A percentile compares a stretch with the other conserved stretches of the same genome.
phyloP scores from a whole-genome alignment of 2,329 filamentous ascomycete species.

The Endoconidiophora polonica region DNA sequence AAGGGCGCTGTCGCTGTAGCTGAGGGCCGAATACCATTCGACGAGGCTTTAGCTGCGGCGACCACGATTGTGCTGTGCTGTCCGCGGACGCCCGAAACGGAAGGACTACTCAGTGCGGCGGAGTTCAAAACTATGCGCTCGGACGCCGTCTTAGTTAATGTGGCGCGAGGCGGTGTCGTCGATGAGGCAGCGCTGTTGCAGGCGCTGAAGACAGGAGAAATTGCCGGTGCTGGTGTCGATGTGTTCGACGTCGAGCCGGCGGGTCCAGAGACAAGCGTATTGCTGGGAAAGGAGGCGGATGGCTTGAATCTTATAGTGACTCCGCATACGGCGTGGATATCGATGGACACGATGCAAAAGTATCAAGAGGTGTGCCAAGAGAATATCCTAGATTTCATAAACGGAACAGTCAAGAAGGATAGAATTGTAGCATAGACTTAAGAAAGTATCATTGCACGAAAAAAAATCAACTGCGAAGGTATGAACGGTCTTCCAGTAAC shows the following conservation, averaged over 20 bases:
- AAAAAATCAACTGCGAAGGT: too few relatives aligned
- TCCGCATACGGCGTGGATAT: constrained; percentile 13
- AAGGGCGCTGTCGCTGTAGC: not conserved
- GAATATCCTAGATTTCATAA: constrained; percentile 5
- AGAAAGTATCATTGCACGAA: too few relatives aligned
- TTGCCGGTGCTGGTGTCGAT: constrained; percentile 63
- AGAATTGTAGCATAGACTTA: not conserved
- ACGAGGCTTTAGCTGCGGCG: constrained; percentile 44
- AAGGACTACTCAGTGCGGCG: constrained; percentile 44
- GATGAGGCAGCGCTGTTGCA: constrained; percentile 57
- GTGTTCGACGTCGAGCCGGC: constrained; percentile 67
- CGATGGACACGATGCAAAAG: constrained; percentile 11
- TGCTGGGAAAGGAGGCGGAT: not conserved
- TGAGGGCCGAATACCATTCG: constrained; percentile 11
- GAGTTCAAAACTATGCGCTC: constrained; percentile 44
- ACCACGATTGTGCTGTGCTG: constrained; percentile 75
- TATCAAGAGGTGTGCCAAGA: constrained; percentile 12
- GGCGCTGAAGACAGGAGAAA: constrained; percentile 52
- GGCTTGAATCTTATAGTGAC: constrained; percentile 11
- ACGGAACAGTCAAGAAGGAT: constrained; percentile 5
- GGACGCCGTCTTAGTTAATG: constrained; percentile 59
- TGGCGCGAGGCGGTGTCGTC: constrained; percentile 64
- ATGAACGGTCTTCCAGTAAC: too few relatives aligned
- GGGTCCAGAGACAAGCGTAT: constrained; percentile 15
- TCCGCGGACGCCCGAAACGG: constrained; percentile 59